Base-by-base conservation (phyloP, 2,329 filamentous ascomycete genomes). In the Botrytis porri region DNA sequence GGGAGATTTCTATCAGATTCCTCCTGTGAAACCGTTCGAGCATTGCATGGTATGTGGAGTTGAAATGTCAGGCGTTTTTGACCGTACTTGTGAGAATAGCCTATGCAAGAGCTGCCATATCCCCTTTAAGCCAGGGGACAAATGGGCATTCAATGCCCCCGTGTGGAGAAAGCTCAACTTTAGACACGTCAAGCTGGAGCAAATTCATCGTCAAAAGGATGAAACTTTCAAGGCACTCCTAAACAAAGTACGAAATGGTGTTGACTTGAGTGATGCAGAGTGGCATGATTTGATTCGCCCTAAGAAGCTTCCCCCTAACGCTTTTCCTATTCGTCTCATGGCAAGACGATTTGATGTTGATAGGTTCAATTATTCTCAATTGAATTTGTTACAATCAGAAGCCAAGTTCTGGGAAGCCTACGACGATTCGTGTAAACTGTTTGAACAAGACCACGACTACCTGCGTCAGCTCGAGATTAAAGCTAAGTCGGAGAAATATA, bases 141-240 rank as follows among this genome's bases (percentile, higher is more conserved):
- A 78, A 64, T 80, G 78, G 78, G 78, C 78, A 1, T 80, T 80
- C 41, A 77, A 75, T 64, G 73, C 78, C 1, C 69, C 69, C 7
- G 77, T 79, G 6, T 80, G 79, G 78, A 59, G 70, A 37, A 14
- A 75, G 16, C 74, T 79, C 3, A 71, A 75, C 2, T 59, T 79
- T 8, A 72, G 72, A 48, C 74, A 78, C 57, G 73, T 80, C 41
- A 75, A 76, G 20, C 72, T 80, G 5, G 74, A 78, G 16, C 75
- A 78, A 54, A 80, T 80, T 37, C 78, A 80, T 73, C 78, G 79
- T 1, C 78, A 80, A 61, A 79, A 77, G 35, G 77, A 77, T 37
- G 73, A 69, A 6, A n/a, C 29, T 22, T 79, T 80, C 54, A 76
- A 79, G 43, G 65, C 69, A 22, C 75, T 80, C 2, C 62, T 80